Evolutionary conservation across 768 basidiomycete genomes (phyloP).

Genomic region (Termitomyces sp.): DNA sequence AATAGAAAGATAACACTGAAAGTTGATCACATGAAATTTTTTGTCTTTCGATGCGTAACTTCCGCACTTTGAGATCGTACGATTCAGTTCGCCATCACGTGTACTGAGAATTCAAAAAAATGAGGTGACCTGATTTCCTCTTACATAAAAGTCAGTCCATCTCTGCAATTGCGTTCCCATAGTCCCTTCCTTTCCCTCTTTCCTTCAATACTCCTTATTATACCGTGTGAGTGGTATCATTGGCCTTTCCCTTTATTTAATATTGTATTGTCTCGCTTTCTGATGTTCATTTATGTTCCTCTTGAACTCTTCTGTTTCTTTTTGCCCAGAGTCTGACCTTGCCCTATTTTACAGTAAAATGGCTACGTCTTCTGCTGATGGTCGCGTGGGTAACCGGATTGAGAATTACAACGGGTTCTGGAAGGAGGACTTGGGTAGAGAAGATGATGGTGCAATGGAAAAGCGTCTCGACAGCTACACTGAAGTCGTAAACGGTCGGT

Average conservation of each 20-base stretch:
- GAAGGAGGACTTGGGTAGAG: conserved; percentile 77
- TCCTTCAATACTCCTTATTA: conserved; percentile 2
- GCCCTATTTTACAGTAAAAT: conserved; percentile 8
- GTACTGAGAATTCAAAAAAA: background rate
- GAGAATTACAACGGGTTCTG: conserved; percentile 90
- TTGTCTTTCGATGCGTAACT: no score
- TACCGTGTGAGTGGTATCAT: conserved; percentile 14
- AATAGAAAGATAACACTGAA: no score
- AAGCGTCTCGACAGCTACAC: conserved; percentile 81
- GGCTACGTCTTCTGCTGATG: conserved; percentile 37
- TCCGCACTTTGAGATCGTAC: conserved; percentile 3
- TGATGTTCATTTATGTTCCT: conserved; percentile 27
- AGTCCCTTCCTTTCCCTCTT: conserved; percentile 2
- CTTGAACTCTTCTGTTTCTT: background rate
- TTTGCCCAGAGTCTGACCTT: conserved; percentile 7
- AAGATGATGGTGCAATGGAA: conserved; percentile 61
- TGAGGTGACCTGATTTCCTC: conserved; percentile 25
- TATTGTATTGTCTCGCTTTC: background rate
- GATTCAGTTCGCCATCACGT: conserved; percentile 9
- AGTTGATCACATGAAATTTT: no score
- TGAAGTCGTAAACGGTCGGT: conserved; percentile 89
- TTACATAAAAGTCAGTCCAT: conserved; percentile 24
- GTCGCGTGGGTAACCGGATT: conserved; percentile 64
- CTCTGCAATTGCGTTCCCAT: conserved; percentile 7
- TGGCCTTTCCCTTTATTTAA: conserved; percentile 2